Evolutionary conservation across 208 protist genomes (phyloP).

Genomic region (Leishmania martiniquensis): DNA sequence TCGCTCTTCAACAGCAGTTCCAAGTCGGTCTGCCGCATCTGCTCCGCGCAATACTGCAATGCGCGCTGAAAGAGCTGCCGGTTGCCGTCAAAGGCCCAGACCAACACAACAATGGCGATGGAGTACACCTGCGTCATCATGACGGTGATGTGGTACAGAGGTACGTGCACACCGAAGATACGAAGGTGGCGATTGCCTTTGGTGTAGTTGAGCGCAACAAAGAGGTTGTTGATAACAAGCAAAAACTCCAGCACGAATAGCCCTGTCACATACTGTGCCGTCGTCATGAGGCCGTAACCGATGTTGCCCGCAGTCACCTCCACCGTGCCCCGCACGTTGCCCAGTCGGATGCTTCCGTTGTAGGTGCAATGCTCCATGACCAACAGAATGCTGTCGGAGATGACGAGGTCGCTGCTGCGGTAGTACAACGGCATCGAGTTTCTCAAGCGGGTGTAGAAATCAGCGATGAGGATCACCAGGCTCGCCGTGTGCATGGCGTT

Average conservation of each 20-base stretch:
- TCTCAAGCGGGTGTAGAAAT: constrained; percentile 66
- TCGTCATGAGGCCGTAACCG: constrained; percentile 59
- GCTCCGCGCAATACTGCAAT: constrained; percentile 49
- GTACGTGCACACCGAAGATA: constrained; percentile 75
- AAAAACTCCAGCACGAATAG: constrained; percentile 82
- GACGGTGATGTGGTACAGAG: constrained; percentile 76
- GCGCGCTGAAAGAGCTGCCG: constrained; percentile 54
- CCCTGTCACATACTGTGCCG: constrained; percentile 57
- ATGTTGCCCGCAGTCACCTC: constrained; percentile 49
- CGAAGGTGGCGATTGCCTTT: constrained; percentile 69
- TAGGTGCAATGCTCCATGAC: constrained; percentile 74
- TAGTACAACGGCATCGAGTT: constrained; percentile 71
- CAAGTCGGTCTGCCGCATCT: constrained; percentile 28
- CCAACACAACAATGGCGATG: constrained; percentile 58
- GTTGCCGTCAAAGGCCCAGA: constrained; percentile 57
- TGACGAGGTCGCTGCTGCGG: constrained; percentile 33
- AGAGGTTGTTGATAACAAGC: constrained; percentile 48
- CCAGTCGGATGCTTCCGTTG: constrained; percentile 42
- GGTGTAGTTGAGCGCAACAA: constrained; percentile 60
- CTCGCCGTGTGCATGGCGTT: constrained; percentile 46
- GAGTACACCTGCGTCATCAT: constrained; percentile 60
- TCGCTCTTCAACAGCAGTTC: constrained; percentile 45
- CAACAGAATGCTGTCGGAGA: constrained; percentile 37
- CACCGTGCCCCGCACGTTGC: constrained; percentile 33
- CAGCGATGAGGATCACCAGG: constrained; percentile 63